phyloP scores from a whole-genome alignment of 2,329 filamentous ascomycete genomes.

The Phaeosphaeria sp. region DNA sequence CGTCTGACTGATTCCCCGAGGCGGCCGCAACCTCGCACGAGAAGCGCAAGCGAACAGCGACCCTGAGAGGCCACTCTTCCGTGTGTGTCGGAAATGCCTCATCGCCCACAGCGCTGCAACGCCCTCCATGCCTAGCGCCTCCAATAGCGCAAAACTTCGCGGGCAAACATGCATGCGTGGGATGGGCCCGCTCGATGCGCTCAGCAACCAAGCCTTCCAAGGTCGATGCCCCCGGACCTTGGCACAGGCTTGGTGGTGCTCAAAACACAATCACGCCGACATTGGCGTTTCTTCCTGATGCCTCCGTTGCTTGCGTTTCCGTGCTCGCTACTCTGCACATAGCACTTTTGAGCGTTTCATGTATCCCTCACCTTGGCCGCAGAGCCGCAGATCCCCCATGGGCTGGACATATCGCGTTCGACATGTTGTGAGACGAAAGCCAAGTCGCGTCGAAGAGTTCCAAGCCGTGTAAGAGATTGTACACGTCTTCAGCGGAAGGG shows the following conservation, averaged over 20 bases:
- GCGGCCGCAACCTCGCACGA: conserved; percentile 13
- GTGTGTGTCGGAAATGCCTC: conserved; percentile 23
- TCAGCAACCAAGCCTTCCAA: conserved; percentile 27
- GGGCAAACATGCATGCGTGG: conserved; percentile 12
- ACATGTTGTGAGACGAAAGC: not conserved
- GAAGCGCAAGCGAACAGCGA: not conserved
- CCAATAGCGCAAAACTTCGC: conserved; percentile 8
- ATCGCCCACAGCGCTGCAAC: conserved; percentile 9
- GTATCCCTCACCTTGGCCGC: not conserved
- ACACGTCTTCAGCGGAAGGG: not conserved
- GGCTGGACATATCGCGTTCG: not conserved
- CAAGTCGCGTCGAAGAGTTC: not conserved
- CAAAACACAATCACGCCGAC: conserved; percentile 1
- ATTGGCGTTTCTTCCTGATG: conserved; percentile 5
- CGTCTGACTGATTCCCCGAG: conserved; percentile 14
- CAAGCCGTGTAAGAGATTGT: not conserved
- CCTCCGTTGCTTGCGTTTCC: not conserved
- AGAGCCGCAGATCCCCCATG: not conserved
- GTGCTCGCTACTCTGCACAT: not conserved
- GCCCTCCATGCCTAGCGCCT: conserved; percentile 14
- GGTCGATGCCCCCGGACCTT: conserved; percentile 3
- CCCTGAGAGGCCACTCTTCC: not conserved
- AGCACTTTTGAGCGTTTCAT: not conserved
- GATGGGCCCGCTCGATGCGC: conserved; percentile 20
- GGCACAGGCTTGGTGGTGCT: conserved; percentile 1